Evolutionary conservation across 2,329 filamentous ascomycete genomes (phyloP).

Genomic region (Periconia sp.): DNA sequence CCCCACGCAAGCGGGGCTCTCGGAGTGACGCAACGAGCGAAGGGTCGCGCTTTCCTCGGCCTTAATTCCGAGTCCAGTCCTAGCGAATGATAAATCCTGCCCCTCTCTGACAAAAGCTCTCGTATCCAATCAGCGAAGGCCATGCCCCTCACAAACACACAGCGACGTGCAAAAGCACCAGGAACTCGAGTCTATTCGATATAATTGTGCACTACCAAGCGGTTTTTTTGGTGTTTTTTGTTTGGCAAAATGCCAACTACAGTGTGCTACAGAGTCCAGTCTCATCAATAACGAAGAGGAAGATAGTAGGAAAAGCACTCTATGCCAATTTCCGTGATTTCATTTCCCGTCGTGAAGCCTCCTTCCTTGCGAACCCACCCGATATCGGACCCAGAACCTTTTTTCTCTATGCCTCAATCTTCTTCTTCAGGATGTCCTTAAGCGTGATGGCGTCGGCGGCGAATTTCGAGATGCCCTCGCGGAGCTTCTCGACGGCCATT

Average conservation of each 20-base stretch:
- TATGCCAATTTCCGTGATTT: slow-evolving; percentile 9
- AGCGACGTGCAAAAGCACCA: too few species aligned
- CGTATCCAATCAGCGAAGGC: too few species aligned
- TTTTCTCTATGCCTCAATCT: slow-evolving; percentile 63
- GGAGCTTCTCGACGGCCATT: slow-evolving; percentile 99
- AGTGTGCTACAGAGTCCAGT: slow-evolving; percentile 8
- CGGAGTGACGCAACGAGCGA: slow-evolving; percentile 36
- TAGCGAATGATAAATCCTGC: slow-evolving; percentile 37
- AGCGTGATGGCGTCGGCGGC: slow-evolving; percentile 93
- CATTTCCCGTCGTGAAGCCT: slow-evolving; percentile 18
- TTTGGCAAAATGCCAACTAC: too few species aligned
- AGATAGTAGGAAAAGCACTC: slow-evolving; percentile 14
- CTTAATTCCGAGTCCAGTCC: slow-evolving; percentile 29
- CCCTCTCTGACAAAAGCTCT: slow-evolving; percentile 16
- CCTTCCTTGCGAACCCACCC: slow-evolving; percentile 17
- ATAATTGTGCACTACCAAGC: too few species aligned
- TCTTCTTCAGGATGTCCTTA: slow-evolving; percentile 88
- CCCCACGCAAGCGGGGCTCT: slow-evolving; percentile 36
- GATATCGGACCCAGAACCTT: slow-evolving; percentile 5
- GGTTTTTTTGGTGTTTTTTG: too few species aligned
- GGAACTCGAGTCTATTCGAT: too few species aligned
- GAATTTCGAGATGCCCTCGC: slow-evolving; percentile 99
- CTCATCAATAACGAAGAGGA: slow-evolving; percentile 5
- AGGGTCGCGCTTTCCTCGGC: neutral
- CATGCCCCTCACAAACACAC: too few species aligned